phyloP scores from a whole-genome alignment of 371 early-diverging fungal genomes.

The Mucor sp. region DNA sequence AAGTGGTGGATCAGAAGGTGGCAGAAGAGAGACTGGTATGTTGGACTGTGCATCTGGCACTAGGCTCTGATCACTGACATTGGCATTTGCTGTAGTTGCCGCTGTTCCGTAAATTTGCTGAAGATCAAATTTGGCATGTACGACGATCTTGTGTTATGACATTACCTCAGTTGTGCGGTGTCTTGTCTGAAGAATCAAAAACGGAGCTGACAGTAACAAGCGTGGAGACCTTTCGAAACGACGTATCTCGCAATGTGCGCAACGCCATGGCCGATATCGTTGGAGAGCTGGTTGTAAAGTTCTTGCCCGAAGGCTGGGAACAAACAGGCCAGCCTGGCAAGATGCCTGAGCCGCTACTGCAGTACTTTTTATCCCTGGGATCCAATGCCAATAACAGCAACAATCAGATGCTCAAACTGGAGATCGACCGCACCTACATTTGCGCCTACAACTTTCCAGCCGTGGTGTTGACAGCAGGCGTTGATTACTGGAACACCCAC shows the following conservation, averaged over 20 bases:
- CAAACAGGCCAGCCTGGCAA: slow-evolving; percentile 44
- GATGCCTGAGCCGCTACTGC: slow-evolving; percentile 39
- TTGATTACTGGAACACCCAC: slow-evolving; percentile 54
- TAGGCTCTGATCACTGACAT: neutral
- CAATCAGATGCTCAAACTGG: slow-evolving; percentile 43
- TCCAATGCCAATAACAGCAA: slow-evolving; percentile 29
- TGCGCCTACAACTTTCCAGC: slow-evolving; percentile 69
- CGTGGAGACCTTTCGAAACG: slow-evolving; percentile 51
- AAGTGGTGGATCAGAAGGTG: slow-evolving; percentile 40
- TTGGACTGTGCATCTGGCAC: neutral
- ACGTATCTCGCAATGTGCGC: slow-evolving; percentile 62
- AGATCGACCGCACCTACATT: slow-evolving; percentile 59
- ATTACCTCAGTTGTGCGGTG: slow-evolving; percentile 49
- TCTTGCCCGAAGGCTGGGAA: slow-evolving; percentile 53
- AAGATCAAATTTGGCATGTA: slow-evolving; percentile 66
- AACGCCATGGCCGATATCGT: slow-evolving; percentile 60
- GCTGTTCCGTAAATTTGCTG: slow-evolving; percentile 48
- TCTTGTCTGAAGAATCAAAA: slow-evolving; percentile 47
- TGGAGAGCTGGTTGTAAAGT: slow-evolving; percentile 61
- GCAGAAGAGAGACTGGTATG: slow-evolving; percentile 51
- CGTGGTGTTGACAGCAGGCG: slow-evolving; percentile 62
- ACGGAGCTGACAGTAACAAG: slow-evolving; percentile 44
- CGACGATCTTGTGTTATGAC: slow-evolving; percentile 58
- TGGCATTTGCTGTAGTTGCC: slow-evolving; percentile 35
- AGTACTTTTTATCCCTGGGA: slow-evolving; percentile 48